Percentiles rank a stretch among this genome's conserved stretches.
Evolutionary conservation across 2,329 filamentous ascomycete species (phyloP).

Genomic region (Myriosclerotinia scirpicola): DNA sequence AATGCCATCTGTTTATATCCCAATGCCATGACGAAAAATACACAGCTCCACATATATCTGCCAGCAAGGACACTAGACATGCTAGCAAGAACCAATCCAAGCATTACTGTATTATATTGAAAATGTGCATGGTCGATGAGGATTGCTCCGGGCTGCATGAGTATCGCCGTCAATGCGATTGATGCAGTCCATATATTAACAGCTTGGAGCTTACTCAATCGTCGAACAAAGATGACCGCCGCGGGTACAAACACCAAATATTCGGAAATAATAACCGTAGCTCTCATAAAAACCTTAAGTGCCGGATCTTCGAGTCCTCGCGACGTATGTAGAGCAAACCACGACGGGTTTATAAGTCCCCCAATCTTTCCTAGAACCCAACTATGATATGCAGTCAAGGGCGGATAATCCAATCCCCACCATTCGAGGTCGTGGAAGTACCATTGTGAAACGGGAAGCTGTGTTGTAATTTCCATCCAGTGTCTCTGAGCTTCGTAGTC

Average conservation of each 20-base stretch:
- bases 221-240: conserved; percentile 78
- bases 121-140: conserved; percentile 95
- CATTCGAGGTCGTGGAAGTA: conserved; percentile 96
- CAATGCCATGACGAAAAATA: conserved; percentile 92
- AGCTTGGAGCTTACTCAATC: conserved; percentile 72
- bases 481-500: conserved; percentile 98
- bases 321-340: conserved; percentile 85
- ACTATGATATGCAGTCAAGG: conserved; percentile 96
- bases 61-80: conserved; percentile 87
- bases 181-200: conserved; percentile 80
- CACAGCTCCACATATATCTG: conserved; percentile 80
- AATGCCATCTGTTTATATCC: conserved; percentile 99
- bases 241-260: conserved; percentile 88
- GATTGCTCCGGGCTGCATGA: conserved; percentile 89
- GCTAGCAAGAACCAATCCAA: conserved; percentile 82
- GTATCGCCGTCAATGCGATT: conserved; percentile 81
- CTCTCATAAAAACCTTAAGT: conserved; percentile 94
- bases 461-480: conserved; percentile 96
- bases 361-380: conserved; percentile 92
- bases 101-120: conserved; percentile 98
- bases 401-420: conserved; percentile 98
- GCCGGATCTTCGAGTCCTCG: conserved; percentile 75
- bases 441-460: conserved; percentile 90
- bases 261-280: conserved; percentile 85
- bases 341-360: conserved; percentile 71